A percentile compares a stretch with the other conserved stretches of the same genome.
Evolutionary conservation across 2,329 filamentous ascomycete species (phyloP).

Genomic region (Mycogone perniciosa): DNA sequence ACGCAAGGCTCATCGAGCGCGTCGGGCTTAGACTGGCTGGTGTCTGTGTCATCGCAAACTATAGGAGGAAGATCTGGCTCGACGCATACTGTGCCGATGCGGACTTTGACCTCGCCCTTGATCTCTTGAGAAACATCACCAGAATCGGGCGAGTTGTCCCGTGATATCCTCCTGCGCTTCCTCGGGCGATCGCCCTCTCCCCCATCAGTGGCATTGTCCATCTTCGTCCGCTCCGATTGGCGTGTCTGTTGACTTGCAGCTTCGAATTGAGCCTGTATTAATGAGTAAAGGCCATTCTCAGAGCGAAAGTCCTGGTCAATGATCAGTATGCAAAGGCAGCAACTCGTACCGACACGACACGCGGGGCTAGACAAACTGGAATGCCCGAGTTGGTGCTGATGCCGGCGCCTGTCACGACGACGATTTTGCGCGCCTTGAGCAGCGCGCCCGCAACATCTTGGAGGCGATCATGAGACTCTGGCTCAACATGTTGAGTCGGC

Average conservation of each 20-base stretch:
- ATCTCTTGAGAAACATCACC: slow-evolving; percentile 12
- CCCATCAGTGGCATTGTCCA: slow-evolving; percentile 18
- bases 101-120: slow-evolving; percentile 20
- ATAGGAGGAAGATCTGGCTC: slow-evolving; percentile 11
- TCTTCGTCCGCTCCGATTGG: slow-evolving; percentile 18
- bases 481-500: slow-evolving; percentile 52
- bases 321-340: slow-evolving; percentile 14
- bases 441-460: slow-evolving; percentile 59
- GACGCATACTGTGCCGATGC: slow-evolving; percentile 6
- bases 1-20: slow-evolving; percentile 4
- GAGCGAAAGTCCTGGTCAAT: slow-evolving; percentile 59
- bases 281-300: slow-evolving; percentile 64
- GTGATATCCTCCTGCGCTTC: slow-evolving; percentile 31
- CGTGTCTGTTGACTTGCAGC: slow-evolving; percentile 33
- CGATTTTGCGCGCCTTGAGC: slow-evolving; percentile 60
- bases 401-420: slow-evolving; percentile 65
- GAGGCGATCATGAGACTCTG: slow-evolving; percentile 47
- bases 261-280: slow-evolving; percentile 63
- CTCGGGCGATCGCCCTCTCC: slow-evolving; percentile 19
- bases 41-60: slow-evolving; percentile 10
- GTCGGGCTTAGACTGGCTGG: not conserved
- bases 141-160: slow-evolving; percentile 15
- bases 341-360: not conserved
- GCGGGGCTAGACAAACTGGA: slow-evolving; percentile 42
- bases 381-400: slow-evolving; percentile 74